Conservation (phyloP, 2,329 filamentous ascomycete genomes). For the Arthrobotrys conoides region DNA sequence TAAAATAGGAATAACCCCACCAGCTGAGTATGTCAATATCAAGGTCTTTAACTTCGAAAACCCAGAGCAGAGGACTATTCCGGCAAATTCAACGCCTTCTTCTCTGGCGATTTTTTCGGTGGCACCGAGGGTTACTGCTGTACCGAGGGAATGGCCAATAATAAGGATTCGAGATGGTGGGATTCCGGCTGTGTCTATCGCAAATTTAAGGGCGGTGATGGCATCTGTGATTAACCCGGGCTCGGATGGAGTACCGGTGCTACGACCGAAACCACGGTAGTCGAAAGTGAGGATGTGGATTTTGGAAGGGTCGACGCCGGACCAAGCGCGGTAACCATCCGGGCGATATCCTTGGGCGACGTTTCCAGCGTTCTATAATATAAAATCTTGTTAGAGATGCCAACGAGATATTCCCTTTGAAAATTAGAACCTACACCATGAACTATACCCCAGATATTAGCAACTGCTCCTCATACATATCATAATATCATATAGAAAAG, state of each 20-base stretch:
- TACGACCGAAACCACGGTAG: conserved; percentile 89
- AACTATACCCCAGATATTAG: conserved; percentile 68
- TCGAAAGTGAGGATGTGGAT: conserved; percentile 90
- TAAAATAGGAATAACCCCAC: conserved; percentile 84
- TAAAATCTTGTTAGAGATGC: not conserved
- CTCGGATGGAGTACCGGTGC: conserved; percentile 84
- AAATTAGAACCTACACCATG: conserved; percentile 73
- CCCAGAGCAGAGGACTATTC: conserved; percentile 82
- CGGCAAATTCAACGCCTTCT: conserved; percentile 78
- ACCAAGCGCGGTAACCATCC: conserved; percentile 81
- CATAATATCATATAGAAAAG: conserved; percentile 64
- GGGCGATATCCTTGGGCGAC: conserved; percentile 83
- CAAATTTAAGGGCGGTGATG: conserved; percentile 79
- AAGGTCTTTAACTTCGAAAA: conserved; percentile 83
- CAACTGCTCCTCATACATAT: conserved; percentile 31
- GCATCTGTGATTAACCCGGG: conserved; percentile 85
- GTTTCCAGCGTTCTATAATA: conserved; percentile 82
- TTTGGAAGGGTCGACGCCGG: conserved; percentile 77
- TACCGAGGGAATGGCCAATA: conserved; percentile 89
- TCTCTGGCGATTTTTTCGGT: conserved; percentile 77
- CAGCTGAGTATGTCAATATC: conserved; percentile 82
- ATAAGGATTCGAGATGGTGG: conserved; percentile 81
- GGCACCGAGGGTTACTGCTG: conserved; percentile 82
- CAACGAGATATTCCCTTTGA: not conserved
- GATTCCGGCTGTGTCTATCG: conserved; percentile 76